phyloP scores from a whole-genome alignment of 495 filamentous ascomycete species.

The Collariella sp. region DNA sequence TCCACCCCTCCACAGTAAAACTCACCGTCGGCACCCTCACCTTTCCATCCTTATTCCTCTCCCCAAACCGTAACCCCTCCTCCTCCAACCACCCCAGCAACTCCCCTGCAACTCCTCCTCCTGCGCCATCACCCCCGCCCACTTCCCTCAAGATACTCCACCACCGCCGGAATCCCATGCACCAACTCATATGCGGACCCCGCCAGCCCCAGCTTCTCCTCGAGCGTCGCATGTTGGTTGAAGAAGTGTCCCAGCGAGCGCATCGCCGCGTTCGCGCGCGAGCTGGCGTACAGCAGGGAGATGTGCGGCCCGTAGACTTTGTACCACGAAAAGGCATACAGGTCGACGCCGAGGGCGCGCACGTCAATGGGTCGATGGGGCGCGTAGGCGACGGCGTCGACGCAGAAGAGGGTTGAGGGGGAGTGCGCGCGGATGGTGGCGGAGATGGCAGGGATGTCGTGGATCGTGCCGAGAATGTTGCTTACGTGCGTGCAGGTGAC shows the following conservation, averaged over 20 bases:
- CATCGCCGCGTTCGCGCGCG: constrained; percentile 40
- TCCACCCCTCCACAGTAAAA: constrained; percentile 51
- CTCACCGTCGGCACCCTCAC: constrained; percentile 57
- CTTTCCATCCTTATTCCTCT: constrained; percentile 33
- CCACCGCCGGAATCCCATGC: constrained; percentile 47
- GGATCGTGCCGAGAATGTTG: constrained; percentile 64
- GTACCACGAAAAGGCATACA: constrained; percentile 71
- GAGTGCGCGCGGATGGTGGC: constrained; percentile 40
- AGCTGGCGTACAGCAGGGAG: constrained; percentile 54
- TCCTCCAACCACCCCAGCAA: constrained; percentile 48
- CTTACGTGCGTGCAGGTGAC: constrained; percentile 61
- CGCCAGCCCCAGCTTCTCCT: constrained; percentile 56
- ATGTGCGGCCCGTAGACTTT: constrained; percentile 71
- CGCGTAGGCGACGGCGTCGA: constrained; percentile 62
- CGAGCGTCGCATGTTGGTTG: constrained; percentile 48
- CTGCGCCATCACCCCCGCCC: constrained; percentile 46
- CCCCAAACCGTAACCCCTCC: constrained; percentile 46
- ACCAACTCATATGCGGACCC: constrained; percentile 60
- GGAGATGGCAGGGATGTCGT: constrained; percentile 50
- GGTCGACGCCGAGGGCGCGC: constrained; percentile 54
- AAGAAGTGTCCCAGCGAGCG: constrained; percentile 58
- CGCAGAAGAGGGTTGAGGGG: constrained; percentile 35
- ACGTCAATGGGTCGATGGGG: constrained; percentile 64
- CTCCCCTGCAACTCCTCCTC: constrained; percentile 51
- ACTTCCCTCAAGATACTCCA: constrained; percentile 48